Evolutionary conservation across 768 basidiomycete species (phyloP).

Genomic region (Termitomyces sp.): DNA sequence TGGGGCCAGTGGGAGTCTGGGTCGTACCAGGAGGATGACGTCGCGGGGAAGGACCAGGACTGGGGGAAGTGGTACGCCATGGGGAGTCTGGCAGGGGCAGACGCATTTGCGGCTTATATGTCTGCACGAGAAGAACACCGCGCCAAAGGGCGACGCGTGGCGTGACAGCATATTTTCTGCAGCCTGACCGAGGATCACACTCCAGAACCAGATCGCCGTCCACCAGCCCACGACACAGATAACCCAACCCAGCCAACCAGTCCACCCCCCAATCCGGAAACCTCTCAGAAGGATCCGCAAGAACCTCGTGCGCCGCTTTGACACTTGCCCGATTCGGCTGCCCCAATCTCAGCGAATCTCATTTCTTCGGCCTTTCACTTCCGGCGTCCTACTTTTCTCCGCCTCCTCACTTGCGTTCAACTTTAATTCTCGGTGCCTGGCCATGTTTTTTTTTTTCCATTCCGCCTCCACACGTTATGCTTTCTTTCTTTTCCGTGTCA

Average conservation of each 20-base stretch:
- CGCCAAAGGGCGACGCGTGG: background rate
- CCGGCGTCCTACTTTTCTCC: constrained; percentile 11
- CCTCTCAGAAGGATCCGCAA: constrained; percentile 23
- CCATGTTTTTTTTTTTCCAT: no score
- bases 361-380: background rate
- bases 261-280: constrained; percentile 4
- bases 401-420: background rate
- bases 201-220: constrained; percentile 23
- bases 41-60: background rate
- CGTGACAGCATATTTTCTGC: no score
- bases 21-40: no score
- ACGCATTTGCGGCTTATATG: constrained; percentile 18
- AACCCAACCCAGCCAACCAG: background rate
- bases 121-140: background rate
- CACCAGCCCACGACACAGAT: no score
- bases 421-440: constrained; percentile 2
- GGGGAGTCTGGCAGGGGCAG: background rate
- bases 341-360: background rate
- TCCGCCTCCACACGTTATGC: no score
- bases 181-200: constrained; percentile 37
- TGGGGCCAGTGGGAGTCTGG: no score
- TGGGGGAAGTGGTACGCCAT: constrained; percentile 2
- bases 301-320: constrained; percentile 18
- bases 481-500: no score
- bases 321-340: constrained; percentile 9